A percentile compares a stretch with the other conserved stretches of the same genome.
Evolutionary conservation across 805 yeast genomes (phyloP).

Genomic region (Komagataella pastoris): DNA sequence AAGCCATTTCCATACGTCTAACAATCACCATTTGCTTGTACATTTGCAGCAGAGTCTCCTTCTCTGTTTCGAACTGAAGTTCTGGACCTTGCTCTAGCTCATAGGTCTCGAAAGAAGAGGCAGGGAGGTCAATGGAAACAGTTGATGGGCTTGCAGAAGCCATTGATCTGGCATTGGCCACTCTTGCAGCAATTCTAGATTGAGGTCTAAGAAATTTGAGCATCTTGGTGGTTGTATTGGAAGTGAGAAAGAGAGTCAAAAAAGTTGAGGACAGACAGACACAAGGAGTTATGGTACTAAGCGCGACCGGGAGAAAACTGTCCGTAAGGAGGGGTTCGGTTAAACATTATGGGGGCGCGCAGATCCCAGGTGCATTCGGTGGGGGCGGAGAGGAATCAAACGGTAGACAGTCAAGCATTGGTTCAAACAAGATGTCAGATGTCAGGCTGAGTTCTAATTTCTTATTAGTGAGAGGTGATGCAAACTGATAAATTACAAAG

Average conservation of each 20-base stretch:
- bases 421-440: no score
- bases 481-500: no score
- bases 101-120: slow-evolving; percentile 75
- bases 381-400: neutral
- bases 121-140: slow-evolving; percentile 48
- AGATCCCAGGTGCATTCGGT: neutral
- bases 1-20: slow-evolving; percentile 98
- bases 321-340: neutral
- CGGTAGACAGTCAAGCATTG: neutral
- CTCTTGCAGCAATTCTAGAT: neutral
- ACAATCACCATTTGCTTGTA: slow-evolving; percentile 91
- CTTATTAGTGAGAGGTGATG: no score
- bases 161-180: neutral
- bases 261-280: neutral
- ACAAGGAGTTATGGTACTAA: neutral
- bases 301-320: neutral
- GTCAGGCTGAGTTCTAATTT: no score
- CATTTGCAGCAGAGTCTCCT: slow-evolving; percentile 74
- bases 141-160: neutral
- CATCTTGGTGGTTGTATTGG: neutral
- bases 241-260: neutral
- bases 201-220: neutral
- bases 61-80: slow-evolving; percentile 64
- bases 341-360: neutral
- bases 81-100: slow-evolving; percentile 54